phyloP scores from a whole-genome alignment of 75 land plant genomes.

The Isoetes taiwanensis region DNA sequence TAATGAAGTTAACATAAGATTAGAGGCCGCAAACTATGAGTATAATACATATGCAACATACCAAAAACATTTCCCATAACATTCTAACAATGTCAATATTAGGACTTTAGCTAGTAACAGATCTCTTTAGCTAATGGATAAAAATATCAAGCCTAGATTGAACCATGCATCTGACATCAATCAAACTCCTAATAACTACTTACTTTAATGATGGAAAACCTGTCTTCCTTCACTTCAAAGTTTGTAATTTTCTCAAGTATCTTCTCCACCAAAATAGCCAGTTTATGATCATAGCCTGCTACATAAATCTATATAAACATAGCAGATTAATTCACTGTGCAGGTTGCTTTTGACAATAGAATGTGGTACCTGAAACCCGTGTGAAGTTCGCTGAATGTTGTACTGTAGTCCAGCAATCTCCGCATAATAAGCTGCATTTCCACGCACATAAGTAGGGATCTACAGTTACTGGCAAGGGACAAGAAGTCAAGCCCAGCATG shows the following conservation, averaged over 20 bases:
- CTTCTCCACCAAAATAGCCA: conserved; percentile 54
- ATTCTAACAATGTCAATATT: too few species aligned
- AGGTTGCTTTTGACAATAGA: neutral
- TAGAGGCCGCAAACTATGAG: too few species aligned
- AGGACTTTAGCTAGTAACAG: too few species aligned
- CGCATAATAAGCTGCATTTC: conserved; percentile 93
- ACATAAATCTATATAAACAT: conserved; percentile 42
- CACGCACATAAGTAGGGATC: neutral
- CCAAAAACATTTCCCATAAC: too few species aligned
- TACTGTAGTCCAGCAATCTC: conserved; percentile 89
- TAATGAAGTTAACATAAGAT: too few species aligned
- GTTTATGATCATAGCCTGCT: conserved; percentile 79
- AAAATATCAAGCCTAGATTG: too few species aligned
- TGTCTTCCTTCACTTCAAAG: conserved; percentile 69
- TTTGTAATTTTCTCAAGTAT: conserved; percentile 52
- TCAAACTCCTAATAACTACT: neutral
- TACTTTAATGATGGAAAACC: conserved; percentile 88
- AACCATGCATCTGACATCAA: neutral
- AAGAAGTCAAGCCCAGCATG: too few species aligned
- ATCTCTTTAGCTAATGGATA: too few species aligned
- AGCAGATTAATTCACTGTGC: neutral
- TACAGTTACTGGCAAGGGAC: neutral
- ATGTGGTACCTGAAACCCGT: conserved; percentile 72
- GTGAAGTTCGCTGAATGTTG: conserved; percentile 32
- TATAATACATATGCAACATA: too few species aligned